Base-by-base conservation (phyloP, 768 basidiomycete species). In the Russula virescens region DNA sequence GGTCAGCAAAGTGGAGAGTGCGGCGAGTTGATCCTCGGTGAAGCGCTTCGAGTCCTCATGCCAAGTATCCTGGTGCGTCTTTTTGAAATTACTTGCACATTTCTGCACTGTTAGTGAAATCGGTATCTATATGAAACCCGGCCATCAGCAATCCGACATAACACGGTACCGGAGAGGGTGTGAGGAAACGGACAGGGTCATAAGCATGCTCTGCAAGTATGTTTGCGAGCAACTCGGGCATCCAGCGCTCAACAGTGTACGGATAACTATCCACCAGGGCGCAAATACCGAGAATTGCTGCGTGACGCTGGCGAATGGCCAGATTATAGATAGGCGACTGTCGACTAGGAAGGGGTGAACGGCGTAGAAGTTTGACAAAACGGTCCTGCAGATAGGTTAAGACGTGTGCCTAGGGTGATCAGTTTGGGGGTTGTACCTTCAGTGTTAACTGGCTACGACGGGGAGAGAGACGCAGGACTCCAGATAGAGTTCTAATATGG, bases 211-310 rank as follows among this genome's bases (percentile, higher is more conserved):
- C 88, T 11, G 86, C 87, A 59, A 94, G 78, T 21, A 90, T 81
- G 63, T 82, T 86, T 43, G 89, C 87, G 64, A 95, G 75, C 48
- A 97, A 80, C 51, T 86, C 84, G 0, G 94, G 91, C 83, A 96
- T 87, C 89, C 94, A 98, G 65, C 86, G 85, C 70, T 96, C 96
- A 16, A 98, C 88, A 2, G 94, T 94, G 75, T 97, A 97, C 0
- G 96, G 96, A 72, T 90, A 96, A 61, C 94, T 95, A 69, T 95
- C 91, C 38, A 98, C 84, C 35, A 98, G 77, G 6, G 96, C 92
- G 66, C 91, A 92, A 48, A 95, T 86, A n/a, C 96, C 96, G 52
- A 98, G 80, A 61, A 98, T 89, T 2, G 94, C 94, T 26, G 91
- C 90, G 73, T 97, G 94, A 25, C 91, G 82, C 70, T 88, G 83